phyloP scores from a whole-genome alignment of 2,329 filamentous ascomycete genomes.

The Aspergillus ochraceoroseus region DNA sequence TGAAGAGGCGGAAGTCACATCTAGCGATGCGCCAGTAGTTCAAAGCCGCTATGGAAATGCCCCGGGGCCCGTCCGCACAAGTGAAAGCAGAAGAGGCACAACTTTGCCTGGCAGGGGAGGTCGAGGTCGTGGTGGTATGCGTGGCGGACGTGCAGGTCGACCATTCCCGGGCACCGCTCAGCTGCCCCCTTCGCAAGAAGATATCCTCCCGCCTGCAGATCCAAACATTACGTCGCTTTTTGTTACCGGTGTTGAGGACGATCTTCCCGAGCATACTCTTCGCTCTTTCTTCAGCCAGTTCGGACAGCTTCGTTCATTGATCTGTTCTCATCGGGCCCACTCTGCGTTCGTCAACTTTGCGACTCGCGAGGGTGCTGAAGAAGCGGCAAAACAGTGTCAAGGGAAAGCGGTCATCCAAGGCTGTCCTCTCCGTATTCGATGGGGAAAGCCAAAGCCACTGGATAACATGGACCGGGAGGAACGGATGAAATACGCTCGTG shows the following conservation, averaged over 20 bases:
- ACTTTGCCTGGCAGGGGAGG: conserved; percentile 38
- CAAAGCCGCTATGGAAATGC: conserved; percentile 42
- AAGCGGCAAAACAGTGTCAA: conserved; percentile 75
- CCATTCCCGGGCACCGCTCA: conserved; percentile 67
- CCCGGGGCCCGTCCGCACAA: conserved; percentile 69
- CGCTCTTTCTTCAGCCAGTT: conserved; percentile 85
- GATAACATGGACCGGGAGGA: conserved; percentile 88
- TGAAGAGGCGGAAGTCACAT: conserved; percentile 39
- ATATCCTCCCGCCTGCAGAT: conserved; percentile 80
- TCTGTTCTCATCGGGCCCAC: conserved; percentile 95
- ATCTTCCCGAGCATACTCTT: conserved; percentile 85
- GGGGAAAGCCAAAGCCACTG: conserved; percentile 87
- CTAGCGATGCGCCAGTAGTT: conserved; percentile 40
- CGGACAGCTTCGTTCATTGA: conserved; percentile 83
- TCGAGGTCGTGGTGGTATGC: conserved; percentile 47
- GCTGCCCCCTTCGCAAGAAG: conserved; percentile 72
- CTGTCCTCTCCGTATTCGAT: conserved; percentile 82
- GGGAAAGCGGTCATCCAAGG: conserved; percentile 86
- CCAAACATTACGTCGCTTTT: conserved; percentile 88
- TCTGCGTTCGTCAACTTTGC: conserved; percentile 96
- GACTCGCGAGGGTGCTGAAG: conserved; percentile 76
- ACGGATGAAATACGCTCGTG: conserved; percentile 71
- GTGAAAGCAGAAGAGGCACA: conserved; percentile 48
- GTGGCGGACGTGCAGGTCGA: conserved; percentile 49
- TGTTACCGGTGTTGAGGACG: conserved; percentile 91